A percentile compares a stretch with the other conserved stretches of the same genome.
phyloP scores from a whole-genome alignment of 2,329 filamentous ascomycete species.

The Alternaria ventricosa region DNA sequence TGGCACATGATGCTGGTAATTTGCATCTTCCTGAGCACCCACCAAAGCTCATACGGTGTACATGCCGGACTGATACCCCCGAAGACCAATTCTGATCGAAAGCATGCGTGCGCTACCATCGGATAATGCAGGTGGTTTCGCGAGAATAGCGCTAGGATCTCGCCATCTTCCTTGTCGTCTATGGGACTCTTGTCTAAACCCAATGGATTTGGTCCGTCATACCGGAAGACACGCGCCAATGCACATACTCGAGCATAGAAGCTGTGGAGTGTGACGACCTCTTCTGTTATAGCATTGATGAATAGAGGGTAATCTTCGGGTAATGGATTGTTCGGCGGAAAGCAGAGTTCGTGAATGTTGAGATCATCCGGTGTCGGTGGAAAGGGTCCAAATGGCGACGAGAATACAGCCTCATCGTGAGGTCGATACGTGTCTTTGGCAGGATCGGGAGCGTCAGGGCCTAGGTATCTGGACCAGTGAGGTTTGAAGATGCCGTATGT shows the following conservation, averaged over 20 bases:
- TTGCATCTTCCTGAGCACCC: slow-evolving; percentile 42
- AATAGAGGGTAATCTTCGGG: slow-evolving; percentile 40
- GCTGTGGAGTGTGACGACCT: slow-evolving; percentile 33
- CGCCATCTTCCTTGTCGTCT: slow-evolving; percentile 34
- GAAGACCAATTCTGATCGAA: slow-evolving; percentile 37
- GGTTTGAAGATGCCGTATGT: slow-evolving; percentile 31
- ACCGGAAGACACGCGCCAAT: slow-evolving; percentile 33
- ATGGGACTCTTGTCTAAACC: slow-evolving; percentile 24
- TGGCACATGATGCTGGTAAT: slow-evolving; percentile 37
- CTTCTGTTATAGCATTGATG: slow-evolving; percentile 35
- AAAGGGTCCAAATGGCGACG: slow-evolving; percentile 37
- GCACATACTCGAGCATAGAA: slow-evolving; percentile 35
- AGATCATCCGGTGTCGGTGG: slow-evolving; percentile 32
- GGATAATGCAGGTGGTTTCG: slow-evolving; percentile 43
- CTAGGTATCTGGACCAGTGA: slow-evolving; percentile 36
- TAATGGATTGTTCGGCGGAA: slow-evolving; percentile 32
- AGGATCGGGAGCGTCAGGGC: slow-evolving; percentile 31
- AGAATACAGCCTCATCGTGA: slow-evolving; percentile 24
- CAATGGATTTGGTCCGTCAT: slow-evolving; percentile 39
- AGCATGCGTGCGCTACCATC: slow-evolving; percentile 39
- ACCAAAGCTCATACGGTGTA: slow-evolving; percentile 43
- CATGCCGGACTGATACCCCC: slow-evolving; percentile 41
- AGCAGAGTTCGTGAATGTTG: slow-evolving; percentile 42
- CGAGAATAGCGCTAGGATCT: slow-evolving; percentile 38
- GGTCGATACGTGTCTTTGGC: slow-evolving; percentile 28